Evolutionary conservation across 371 early-diverging fungal species (phyloP).

Genomic region (Gilbertella persicaria): DNA sequence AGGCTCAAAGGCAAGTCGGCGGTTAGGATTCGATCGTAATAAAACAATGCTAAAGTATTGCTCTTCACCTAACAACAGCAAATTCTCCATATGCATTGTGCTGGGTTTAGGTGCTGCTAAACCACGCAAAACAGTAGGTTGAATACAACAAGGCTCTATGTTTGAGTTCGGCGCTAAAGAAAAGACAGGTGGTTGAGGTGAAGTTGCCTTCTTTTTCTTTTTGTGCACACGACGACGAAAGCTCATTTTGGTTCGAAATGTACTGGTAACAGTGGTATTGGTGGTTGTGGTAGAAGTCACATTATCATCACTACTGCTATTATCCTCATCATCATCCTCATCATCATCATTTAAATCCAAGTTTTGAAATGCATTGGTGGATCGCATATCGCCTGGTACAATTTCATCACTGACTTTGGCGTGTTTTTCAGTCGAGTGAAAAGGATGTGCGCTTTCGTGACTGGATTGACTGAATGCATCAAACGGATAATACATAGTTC

Average conservation of each 20-base stretch:
- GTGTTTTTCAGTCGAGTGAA: conserved; percentile 11
- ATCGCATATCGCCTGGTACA: background rate
- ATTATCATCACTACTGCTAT: conserved; percentile 15
- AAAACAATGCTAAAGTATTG: conserved; percentile 44
- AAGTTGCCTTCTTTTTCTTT: background rate
- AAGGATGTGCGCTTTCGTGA: background rate
- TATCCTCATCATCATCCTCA: conserved; percentile 6
- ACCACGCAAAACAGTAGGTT: conserved; percentile 48
- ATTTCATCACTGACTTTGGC: conserved; percentile 45
- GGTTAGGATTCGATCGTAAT: conserved; percentile 44
- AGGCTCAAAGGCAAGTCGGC: conserved; percentile 50
- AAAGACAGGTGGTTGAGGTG: conserved; percentile 1
- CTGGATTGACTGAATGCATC: background rate
- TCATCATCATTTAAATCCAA: background rate
- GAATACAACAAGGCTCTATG: conserved; percentile 39
- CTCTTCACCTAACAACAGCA: conserved; percentile 49
- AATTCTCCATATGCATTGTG: conserved; percentile 50
- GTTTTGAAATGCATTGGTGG: background rate
- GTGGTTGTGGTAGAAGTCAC: conserved; percentile 1
- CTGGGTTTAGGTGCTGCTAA: conserved; percentile 40
- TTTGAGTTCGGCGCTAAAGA: conserved; percentile 30
- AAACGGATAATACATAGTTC: background rate
- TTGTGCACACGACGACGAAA: conserved; percentile 6
- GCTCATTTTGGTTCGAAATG: conserved; percentile 2
- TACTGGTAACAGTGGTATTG: background rate